Evolutionary conservation across 129 eudicot species (phyloP).

Genomic region (Pseudognaphalium luteoalbum): DNA sequence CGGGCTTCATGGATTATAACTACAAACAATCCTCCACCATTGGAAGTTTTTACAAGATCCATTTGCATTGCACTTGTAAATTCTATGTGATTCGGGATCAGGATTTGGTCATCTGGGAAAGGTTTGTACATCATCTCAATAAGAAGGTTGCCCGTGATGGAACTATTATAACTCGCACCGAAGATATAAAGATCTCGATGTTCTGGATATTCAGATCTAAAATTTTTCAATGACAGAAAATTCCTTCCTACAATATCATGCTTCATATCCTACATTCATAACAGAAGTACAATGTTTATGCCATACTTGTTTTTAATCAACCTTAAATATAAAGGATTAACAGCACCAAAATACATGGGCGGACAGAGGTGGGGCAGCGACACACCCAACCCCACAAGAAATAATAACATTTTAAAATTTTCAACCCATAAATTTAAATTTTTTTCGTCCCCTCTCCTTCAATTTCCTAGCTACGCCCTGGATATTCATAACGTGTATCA

Average conservation of each 20-base stretch:
- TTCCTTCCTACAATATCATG: background rate
- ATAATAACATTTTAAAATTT: too few relatives aligned
- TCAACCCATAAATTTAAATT: too few relatives aligned
- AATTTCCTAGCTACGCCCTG: too few relatives aligned
- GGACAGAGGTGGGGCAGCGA: too few relatives aligned
- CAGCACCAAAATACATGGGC: too few relatives aligned
- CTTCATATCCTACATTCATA: background rate
- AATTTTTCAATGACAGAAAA: background rate
- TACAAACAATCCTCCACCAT: constrained; percentile 66
- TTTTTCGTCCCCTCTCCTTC: too few relatives aligned
- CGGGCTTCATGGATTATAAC: constrained; percentile 2
- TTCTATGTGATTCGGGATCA: background rate
- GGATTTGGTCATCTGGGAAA: background rate
- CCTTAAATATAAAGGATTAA: too few relatives aligned
- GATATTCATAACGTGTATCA: too few relatives aligned
- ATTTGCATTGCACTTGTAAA: background rate
- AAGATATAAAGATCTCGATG: constrained; percentile 1
- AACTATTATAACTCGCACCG: background rate
- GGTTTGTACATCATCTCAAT: background rate
- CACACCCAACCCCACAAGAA: too few relatives aligned
- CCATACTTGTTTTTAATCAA: too few relatives aligned
- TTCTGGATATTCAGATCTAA: background rate
- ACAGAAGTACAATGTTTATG: background rate
- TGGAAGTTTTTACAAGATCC: constrained; percentile 26
- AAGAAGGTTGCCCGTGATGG: background rate